phyloP scores from a whole-genome alignment of 305 asterid genomes.

The Ruellia speciosa region DNA sequence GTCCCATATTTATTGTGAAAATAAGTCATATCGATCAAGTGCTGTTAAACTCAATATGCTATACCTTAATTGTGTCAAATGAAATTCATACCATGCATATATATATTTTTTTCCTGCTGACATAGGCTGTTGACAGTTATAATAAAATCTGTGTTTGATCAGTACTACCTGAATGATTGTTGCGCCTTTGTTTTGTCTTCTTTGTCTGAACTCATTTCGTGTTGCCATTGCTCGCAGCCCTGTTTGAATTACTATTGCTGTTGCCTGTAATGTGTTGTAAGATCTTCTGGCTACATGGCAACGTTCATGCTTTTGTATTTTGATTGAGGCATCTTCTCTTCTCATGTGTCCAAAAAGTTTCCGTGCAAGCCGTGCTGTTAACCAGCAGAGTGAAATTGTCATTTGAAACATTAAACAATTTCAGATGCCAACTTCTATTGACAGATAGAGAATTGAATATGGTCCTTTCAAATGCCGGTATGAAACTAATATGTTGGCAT shows the following conservation, averaged over 20 bases:
- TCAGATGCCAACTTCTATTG: not conserved
- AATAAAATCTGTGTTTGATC: constrained; percentile 5
- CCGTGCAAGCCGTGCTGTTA: constrained; percentile 72
- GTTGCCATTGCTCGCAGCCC: constrained; percentile 84
- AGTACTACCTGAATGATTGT: constrained; percentile 60
- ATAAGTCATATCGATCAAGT: no score
- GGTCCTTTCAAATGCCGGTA: no score
- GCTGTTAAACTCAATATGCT: no score
- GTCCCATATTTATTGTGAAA: no score
- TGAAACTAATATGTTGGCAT: no score
- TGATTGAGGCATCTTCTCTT: constrained; percentile 82
- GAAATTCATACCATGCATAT: not conserved
- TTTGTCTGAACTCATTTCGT: constrained; percentile 60
- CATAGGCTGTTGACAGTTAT: not conserved
- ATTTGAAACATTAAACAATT: not conserved
- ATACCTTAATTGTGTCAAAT: no score
- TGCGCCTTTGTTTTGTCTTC: constrained; percentile 77
- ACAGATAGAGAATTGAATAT: not conserved
- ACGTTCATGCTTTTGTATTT: constrained; percentile 76
- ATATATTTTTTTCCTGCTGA: no score
- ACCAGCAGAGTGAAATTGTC: constrained; percentile 16
- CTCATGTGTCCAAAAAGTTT: constrained; percentile 62
- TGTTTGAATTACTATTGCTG: constrained; percentile 71
- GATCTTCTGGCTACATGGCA: constrained; percentile 61
- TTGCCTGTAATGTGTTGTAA: constrained; percentile 51